Conservation (phyloP, 148 eudicot species). For the Rhododendron vialii region DNA sequence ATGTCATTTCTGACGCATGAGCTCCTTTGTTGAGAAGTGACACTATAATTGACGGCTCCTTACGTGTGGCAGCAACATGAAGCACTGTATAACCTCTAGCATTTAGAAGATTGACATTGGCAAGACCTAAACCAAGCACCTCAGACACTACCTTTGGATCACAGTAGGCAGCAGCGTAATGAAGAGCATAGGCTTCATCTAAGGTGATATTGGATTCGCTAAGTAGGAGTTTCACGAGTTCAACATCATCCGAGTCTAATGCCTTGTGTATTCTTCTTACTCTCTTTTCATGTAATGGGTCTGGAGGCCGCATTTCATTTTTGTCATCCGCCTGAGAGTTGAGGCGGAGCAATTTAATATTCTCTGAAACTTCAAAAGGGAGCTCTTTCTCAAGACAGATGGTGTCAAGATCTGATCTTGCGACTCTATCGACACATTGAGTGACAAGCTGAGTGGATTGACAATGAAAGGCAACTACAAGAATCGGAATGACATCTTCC, state of each 20-base stretch:
- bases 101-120: slow-evolving; percentile 40
- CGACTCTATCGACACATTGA: slow-evolving; percentile 36
- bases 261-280: slow-evolving; percentile 41
- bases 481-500: slow-evolving; percentile 45
- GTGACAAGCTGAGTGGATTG: slow-evolving; percentile 26
- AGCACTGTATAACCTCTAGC: slow-evolving; percentile 43
- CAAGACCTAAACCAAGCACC: slow-evolving; percentile 34
- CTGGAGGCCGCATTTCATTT: slow-evolving; percentile 6
- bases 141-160: slow-evolving; percentile 43
- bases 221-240: slow-evolving; percentile 39
- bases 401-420: slow-evolving; percentile 38
- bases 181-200: slow-evolving; percentile 49
- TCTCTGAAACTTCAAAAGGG: slow-evolving; percentile 31
- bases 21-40: slow-evolving; percentile 41
- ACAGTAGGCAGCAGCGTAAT: slow-evolving; percentile 49
- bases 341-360: slow-evolving; percentile 25
- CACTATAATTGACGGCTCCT: slow-evolving; percentile 41
- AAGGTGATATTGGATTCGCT: slow-evolving; percentile 36
- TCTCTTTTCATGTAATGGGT: slow-evolving; percentile 28
- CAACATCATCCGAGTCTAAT: slow-evolving; percentile 48
- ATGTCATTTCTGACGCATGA: slow-evolving; percentile 25
- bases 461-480: slow-evolving; percentile 31
- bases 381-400: slow-evolving; percentile 37
- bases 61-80: slow-evolving; percentile 56
- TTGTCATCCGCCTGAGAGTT: slow-evolving; percentile 17